phyloP scores from a whole-genome alignment of 2,329 filamentous ascomycete genomes.

The Chaetomium strumarium region DNA sequence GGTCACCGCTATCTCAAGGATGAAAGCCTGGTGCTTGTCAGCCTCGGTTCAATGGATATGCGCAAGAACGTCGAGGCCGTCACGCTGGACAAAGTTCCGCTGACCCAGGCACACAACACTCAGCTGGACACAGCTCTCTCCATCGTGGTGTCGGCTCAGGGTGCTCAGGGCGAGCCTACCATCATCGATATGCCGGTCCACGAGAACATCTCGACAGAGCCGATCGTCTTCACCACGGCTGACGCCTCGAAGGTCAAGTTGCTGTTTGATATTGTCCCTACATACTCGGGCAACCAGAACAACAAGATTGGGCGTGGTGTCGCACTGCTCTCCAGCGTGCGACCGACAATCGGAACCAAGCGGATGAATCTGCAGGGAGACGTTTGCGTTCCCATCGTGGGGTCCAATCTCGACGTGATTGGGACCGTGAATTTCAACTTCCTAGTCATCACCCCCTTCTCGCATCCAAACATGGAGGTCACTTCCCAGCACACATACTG shows the following conservation, averaged over 20 bases:
- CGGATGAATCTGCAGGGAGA: conserved; percentile 92
- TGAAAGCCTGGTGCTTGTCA: conserved; percentile 85
- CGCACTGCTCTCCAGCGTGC: conserved; percentile 79
- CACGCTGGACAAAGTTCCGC: conserved; percentile 78
- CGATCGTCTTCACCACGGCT: conserved; percentile 77
- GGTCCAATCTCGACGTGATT: conserved; percentile 80
- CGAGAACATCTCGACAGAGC: conserved; percentile 88
- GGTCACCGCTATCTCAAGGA: conserved; percentile 91
- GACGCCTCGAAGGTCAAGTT: conserved; percentile 80
- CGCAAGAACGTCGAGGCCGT: conserved; percentile 76
- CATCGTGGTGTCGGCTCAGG: conserved; percentile 79
- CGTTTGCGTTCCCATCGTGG: conserved; percentile 84
- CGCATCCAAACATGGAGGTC: conserved; percentile 88
- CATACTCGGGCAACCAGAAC: conserved; percentile 85
- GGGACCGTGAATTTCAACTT: conserved; percentile 97
- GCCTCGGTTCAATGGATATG: conserved; percentile 90
- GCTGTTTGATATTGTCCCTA: conserved; percentile 91
- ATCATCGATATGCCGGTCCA: conserved; percentile 90
- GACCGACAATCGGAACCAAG: conserved; percentile 73
- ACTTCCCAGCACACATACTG: conserved; percentile 91
- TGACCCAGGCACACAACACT: conserved; percentile 82
- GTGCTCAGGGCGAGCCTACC: conserved; percentile 78
- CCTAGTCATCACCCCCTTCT: conserved; percentile 87
- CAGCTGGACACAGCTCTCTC: conserved; percentile 93
- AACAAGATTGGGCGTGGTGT: conserved; percentile 85